Evolutionary conservation across 768 basidiomycete species (phyloP).

Genomic region (Dacryopinax primogenitus): DNA sequence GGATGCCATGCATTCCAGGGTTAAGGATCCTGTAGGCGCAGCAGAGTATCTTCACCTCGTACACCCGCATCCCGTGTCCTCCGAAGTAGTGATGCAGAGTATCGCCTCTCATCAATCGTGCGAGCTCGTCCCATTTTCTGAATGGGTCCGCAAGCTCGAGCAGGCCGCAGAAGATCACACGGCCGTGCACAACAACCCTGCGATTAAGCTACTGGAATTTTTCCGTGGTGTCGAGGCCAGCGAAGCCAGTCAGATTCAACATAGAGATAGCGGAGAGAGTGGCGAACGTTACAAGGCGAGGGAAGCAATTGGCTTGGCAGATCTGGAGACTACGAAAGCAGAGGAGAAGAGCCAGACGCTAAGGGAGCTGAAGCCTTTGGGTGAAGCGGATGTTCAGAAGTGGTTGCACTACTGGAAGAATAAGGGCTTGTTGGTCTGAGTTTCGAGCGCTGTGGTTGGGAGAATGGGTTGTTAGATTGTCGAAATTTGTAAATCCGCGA

Average conservation of each 20-base stretch:
- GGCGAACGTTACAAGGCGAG: too few species aligned
- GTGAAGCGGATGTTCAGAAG: slow-evolving; percentile 4
- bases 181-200: slow-evolving; percentile 18
- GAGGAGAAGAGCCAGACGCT: neutral
- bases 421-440: neutral
- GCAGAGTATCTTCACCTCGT: slow-evolving; percentile 25
- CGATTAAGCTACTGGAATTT: slow-evolving; percentile 25
- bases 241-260: neutral
- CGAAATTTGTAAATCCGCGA: too few species aligned
- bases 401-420: neutral
- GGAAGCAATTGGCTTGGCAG: neutral
- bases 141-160: slow-evolving; percentile 27
- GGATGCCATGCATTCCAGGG: neutral
- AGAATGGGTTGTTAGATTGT: too few species aligned
- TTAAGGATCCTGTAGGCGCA: neutral
- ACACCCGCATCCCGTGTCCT: slow-evolving; percentile 31
- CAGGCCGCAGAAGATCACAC: slow-evolving; percentile 12
- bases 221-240: slow-evolving; percentile 14
- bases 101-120: slow-evolving; percentile 19
- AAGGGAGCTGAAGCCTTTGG: neutral
- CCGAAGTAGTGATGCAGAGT: slow-evolving; percentile 20
- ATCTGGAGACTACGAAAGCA: neutral
- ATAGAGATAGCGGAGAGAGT: too few species aligned
- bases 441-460: neutral
- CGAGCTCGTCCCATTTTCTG: slow-evolving; percentile 26